phyloP scores from a whole-genome alignment of 306 rosid species.

The Vicia faba region DNA sequence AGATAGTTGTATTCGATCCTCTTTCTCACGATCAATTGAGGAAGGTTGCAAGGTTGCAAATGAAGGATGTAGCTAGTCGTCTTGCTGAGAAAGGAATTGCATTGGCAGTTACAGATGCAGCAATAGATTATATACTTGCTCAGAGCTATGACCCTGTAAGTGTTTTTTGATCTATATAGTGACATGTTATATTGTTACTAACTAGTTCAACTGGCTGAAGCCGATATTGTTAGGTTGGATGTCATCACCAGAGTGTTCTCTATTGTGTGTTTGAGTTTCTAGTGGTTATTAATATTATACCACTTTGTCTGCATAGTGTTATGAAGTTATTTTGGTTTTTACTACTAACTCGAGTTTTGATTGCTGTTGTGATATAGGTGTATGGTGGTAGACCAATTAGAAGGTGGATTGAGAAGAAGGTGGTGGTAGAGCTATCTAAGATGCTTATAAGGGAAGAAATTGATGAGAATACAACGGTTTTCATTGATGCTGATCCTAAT shows the following conservation, averaged over 20 bases:
- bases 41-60: constrained; percentile 83
- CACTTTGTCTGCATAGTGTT: no score
- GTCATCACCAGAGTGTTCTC: no score
- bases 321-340: neutral
- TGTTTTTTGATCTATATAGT: neutral
- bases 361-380: constrained; percentile 46
- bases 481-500: constrained; percentile 60
- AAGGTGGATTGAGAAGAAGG: constrained; percentile 93
- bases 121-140: constrained; percentile 57
- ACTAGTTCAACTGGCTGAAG: no score
- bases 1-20: constrained; percentile 83
- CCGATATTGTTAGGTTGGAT: no score
- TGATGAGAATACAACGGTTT: constrained; percentile 88
- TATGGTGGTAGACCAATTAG: constrained; percentile 91
- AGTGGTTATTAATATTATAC: no score
- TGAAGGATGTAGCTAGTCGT: constrained; percentile 79
- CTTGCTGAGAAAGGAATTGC: constrained; percentile 84
- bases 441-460: constrained; percentile 80
- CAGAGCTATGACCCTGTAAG: constrained; percentile 88
- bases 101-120: constrained; percentile 78
- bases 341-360: neutral
- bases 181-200: no score
- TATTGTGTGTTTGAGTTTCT: no score
- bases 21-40: constrained; percentile 74
- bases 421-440: constrained; percentile 81